These are phyloP conservation scores for Limnanthes douglasii DNA, from an alignment of 345 rosid species.

Conservation along the genomic window DNA sequence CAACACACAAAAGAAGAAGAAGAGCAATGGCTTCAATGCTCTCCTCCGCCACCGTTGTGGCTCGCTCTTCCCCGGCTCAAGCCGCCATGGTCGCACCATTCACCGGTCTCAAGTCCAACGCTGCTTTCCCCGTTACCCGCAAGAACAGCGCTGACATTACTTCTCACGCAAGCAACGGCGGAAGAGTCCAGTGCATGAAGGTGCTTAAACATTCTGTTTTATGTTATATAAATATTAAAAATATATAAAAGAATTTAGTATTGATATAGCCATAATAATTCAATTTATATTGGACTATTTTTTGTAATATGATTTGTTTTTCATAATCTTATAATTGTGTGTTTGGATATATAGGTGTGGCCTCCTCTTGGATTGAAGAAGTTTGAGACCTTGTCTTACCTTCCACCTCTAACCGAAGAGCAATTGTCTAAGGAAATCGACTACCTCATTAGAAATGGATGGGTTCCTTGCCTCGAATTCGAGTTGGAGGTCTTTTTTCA, in stretches of 20 bases:
- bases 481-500: constrained; percentile 21
- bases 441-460: constrained; percentile 39
- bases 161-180: constrained; percentile 30
- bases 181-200: constrained; percentile 38
- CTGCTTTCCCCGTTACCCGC: constrained; percentile 31
- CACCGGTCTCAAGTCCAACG: constrained; percentile 27
- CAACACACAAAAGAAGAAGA: constrained; percentile 1
- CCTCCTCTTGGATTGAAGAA: constrained; percentile 28
- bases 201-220: too few relatives aligned
- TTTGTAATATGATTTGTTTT: too few relatives aligned
- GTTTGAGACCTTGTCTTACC: constrained; percentile 41
- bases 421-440: constrained; percentile 24
- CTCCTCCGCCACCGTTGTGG: constrained; percentile 30
- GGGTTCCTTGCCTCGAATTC: constrained; percentile 71
- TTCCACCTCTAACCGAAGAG: constrained; percentile 16
- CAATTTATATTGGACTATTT: too few relatives aligned
- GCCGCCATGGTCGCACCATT: constrained; percentile 42
- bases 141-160: constrained; percentile 30
- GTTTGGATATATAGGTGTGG: constrained; percentile 22
- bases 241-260: too few relatives aligned
- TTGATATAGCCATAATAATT: too few relatives aligned
- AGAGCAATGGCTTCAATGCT: constrained; percentile 37
- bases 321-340: too few relatives aligned
- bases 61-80: constrained; percentile 24
- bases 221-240: too few relatives aligned